A percentile compares a stretch with the other conserved stretches of the same genome.
Evolutionary conservation across 306 rosid species (phyloP).

Genomic region (Cicer bijugum): DNA sequence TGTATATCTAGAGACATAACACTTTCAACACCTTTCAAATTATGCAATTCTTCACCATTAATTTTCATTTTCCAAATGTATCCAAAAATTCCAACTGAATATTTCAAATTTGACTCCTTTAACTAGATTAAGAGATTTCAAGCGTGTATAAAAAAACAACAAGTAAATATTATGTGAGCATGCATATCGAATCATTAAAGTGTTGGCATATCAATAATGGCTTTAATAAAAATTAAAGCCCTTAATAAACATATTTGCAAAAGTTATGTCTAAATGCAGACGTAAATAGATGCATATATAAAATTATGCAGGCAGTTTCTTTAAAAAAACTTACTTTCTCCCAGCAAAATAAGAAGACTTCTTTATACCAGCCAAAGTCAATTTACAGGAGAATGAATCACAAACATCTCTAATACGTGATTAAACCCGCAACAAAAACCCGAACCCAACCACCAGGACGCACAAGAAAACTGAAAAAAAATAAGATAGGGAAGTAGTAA

Average conservation of each 20-base stretch:
- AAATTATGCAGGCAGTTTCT: constrained; percentile 4
- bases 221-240: neutral
- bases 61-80: neutral
- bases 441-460: neutral
- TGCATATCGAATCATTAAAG: neutral
- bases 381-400: constrained; percentile 10
- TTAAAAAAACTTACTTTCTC: neutral
- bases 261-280: neutral
- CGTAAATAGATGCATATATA: neutral
- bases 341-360: neutral
- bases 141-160: neutral
- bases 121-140: neutral
- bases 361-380: neutral
- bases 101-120: too few species aligned
- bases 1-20: neutral
- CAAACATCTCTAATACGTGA: neutral
- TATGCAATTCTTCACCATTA: neutral
- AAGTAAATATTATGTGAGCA: neutral
- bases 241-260: neutral
- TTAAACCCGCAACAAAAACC: neutral
- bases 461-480: neutral
- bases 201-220: neutral
- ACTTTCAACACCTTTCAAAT: neutral
- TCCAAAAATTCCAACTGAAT: too few species aligned
- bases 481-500: neutral